Evolutionary conservation across 2,329 filamentous ascomycete genomes (phyloP).

Genomic region (Colletotrichum chrysophilum): DNA sequence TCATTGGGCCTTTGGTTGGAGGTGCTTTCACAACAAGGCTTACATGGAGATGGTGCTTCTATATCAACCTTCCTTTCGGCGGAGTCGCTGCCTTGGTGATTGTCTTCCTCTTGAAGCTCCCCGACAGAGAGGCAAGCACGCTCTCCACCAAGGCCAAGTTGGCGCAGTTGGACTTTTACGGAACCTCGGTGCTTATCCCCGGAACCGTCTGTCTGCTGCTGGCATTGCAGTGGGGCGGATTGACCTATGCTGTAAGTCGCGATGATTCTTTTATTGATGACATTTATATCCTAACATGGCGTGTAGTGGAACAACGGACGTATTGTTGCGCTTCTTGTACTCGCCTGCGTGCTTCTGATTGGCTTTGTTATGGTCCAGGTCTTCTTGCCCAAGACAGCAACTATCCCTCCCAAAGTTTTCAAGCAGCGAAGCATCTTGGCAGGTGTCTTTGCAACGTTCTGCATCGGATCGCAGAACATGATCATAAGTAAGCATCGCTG

Average conservation of each 20-base stretch:
- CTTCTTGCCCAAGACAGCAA: constrained; percentile 41
- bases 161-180: constrained; percentile 28
- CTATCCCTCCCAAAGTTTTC: constrained; percentile 46
- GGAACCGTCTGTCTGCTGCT: constrained; percentile 48
- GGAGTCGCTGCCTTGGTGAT: constrained; percentile 31
- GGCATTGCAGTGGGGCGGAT: constrained; percentile 52
- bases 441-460: constrained; percentile 50
- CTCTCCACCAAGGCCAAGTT: constrained; percentile 27
- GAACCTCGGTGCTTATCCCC: constrained; percentile 11
- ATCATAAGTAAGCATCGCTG: constrained; percentile 40
- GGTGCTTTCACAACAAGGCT: constrained; percentile 31
- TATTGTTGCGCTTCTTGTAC: constrained; percentile 48
- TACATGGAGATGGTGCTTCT: constrained; percentile 42
- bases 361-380: constrained; percentile 48
- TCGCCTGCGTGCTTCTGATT: constrained; percentile 50
- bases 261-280: too few relatives aligned
- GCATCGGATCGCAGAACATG: constrained; percentile 54
- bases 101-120: constrained; percentile 22
- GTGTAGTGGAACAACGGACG: constrained; percentile 42
- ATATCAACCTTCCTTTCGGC: constrained; percentile 36
- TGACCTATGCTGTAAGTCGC: constrained; percentile 28
- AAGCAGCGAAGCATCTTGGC: constrained; percentile 47
- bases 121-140: constrained; percentile 14
- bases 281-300: too few relatives aligned
- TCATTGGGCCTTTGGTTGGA: constrained; percentile 29